phyloP scores from a whole-genome alignment of 2,329 filamentous ascomycete genomes.

The Fusarium chuoi region DNA sequence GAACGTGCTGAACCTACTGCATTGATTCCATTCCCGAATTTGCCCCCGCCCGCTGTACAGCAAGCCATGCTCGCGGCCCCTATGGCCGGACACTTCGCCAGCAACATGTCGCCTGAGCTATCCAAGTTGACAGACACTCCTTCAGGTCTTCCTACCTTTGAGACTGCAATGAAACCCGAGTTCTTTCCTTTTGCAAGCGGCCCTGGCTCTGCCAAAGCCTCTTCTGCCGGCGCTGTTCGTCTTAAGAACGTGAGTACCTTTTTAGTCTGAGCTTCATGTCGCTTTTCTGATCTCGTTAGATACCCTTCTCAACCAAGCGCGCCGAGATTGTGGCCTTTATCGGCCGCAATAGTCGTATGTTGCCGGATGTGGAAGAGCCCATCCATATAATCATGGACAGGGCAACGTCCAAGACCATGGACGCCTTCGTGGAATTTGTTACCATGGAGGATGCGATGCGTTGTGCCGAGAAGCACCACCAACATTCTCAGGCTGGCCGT shows the following conservation, averaged over 20 bases:
- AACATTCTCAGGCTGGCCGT: conserved; percentile 52
- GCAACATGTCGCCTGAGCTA: conserved; percentile 52
- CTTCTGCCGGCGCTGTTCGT: conserved; percentile 58
- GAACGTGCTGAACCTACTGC: conserved; percentile 2
- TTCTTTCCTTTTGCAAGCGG: conserved; percentile 61
- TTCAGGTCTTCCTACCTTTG: conserved; percentile 48
- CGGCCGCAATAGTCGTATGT: conserved; percentile 65
- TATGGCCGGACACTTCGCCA: conserved; percentile 23
- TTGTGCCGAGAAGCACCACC: conserved; percentile 61
- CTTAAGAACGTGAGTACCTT: conserved; percentile 59
- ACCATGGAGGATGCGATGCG: conserved; percentile 63
- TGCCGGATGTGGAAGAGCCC: conserved; percentile 64
- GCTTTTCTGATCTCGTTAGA: conserved; percentile 53
- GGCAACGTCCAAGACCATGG: conserved; percentile 70
- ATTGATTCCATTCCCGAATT: conserved; percentile 10
- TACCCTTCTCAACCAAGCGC: conserved; percentile 64
- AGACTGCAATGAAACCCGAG: conserved; percentile 49
- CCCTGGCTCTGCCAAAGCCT: conserved; percentile 44
- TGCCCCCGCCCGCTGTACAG: conserved; percentile 20
- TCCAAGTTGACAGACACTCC: conserved; percentile 49
- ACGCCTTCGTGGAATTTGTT: conserved; percentile 69
- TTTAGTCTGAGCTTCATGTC: not conserved
- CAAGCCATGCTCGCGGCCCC: conserved; percentile 22
- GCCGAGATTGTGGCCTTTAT: conserved; percentile 68
- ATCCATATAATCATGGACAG: conserved; percentile 74